Base-by-base conservation (phyloP, 2,329 filamentous ascomycete species). In the Curvularia verruculosa region DNA sequence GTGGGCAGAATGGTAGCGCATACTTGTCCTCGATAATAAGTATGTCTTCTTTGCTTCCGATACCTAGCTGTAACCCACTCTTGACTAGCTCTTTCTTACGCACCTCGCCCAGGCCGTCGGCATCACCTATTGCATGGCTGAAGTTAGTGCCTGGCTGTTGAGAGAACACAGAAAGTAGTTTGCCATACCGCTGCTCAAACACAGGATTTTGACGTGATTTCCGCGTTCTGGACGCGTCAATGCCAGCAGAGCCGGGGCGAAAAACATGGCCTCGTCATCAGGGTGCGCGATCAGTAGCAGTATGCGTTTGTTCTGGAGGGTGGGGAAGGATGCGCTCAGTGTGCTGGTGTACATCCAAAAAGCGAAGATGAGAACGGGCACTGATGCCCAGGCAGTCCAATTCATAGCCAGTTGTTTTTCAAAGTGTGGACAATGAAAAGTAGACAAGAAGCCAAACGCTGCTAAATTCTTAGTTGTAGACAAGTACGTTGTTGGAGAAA, bases 231-330 rank as follows among this genome's bases (percentile, higher is more conserved):
- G 91, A 13, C 85, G 83, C 18, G 92, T 94, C 56, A 99, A 84
- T n/a, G 90, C 87, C 67, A 96, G 83, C 13, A 98, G 83, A 0
- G 92, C 90, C 0, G 95, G 95, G 61, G 92, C 87, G 79, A 99
- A 99, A 83, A 99, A 99, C 95, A 99, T 99, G 76, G 94, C 95
- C 81, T 99, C 95, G 72, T 99, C 95, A 78, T 99, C 95, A 0
- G 95, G 95, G 79, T 99, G 95, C 21, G 95, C 95, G 71, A 99
- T 98, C 53, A 99, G 83, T 52, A 99, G 85, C 74, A 91, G 90
- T 72, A 99, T 92, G 71, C 91, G 87, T 83, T 96, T 96, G 80
- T 91, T 89, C 67, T 82, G 83, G 61, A 97, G 81, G 43, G 80
- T 84, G 3, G 91, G 90, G 66, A 91, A 85, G 29, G 83, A 75